These are phyloP conservation scores for Mantamonas sphyraenae DNA, from an alignment of 78 protist genomes.

Conservation along the genomic window DNA sequence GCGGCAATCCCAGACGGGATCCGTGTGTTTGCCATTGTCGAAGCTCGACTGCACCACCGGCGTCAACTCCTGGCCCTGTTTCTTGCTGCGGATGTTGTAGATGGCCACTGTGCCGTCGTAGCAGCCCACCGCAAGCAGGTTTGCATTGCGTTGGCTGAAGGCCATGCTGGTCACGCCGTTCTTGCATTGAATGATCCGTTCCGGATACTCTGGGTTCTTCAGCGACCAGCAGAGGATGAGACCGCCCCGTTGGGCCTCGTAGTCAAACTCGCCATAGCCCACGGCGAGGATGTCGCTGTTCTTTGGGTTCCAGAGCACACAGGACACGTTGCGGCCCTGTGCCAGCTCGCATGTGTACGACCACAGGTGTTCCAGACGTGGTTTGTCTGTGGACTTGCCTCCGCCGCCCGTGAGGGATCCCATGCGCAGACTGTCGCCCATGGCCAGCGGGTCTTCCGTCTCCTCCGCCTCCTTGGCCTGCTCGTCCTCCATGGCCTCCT, in stretches of 20 bases:
- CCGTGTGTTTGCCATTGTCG: slow-evolving; percentile 41
- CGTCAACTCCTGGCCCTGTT: not conserved
- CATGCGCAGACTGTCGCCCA: not conserved
- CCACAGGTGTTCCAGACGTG: not conserved
- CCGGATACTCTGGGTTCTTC: slow-evolving; percentile 24
- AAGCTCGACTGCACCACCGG: not conserved
- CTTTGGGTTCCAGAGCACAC: slow-evolving; percentile 21
- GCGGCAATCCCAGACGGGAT: slow-evolving; percentile 49
- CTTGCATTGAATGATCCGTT: not conserved
- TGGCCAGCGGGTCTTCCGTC: not conserved
- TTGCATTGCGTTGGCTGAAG: slow-evolving; percentile 3
- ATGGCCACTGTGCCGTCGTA: slow-evolving; percentile 50
- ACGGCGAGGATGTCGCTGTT: slow-evolving; percentile 27
- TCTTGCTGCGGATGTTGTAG: slow-evolving; percentile 38
- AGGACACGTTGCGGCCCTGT: slow-evolving; percentile 16
- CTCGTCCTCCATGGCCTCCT: not conserved
- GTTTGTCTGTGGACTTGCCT: not conserved
- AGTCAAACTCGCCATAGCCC: slow-evolving; percentile 27
- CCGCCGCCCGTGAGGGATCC: not conserved
- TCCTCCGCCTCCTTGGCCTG: not conserved
- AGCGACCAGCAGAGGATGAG: slow-evolving; percentile 50
- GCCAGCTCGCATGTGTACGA: slow-evolving; percentile 1
- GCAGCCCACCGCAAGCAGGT: slow-evolving; percentile 50
- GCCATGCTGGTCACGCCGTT: slow-evolving; percentile 30
- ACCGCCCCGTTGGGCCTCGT: slow-evolving; percentile 10